A percentile compares a stretch with the other conserved stretches of the same genome.
Conservation (phyloP, 352 stramenopile genomes). For the Ophiocytium majus region DNA sequence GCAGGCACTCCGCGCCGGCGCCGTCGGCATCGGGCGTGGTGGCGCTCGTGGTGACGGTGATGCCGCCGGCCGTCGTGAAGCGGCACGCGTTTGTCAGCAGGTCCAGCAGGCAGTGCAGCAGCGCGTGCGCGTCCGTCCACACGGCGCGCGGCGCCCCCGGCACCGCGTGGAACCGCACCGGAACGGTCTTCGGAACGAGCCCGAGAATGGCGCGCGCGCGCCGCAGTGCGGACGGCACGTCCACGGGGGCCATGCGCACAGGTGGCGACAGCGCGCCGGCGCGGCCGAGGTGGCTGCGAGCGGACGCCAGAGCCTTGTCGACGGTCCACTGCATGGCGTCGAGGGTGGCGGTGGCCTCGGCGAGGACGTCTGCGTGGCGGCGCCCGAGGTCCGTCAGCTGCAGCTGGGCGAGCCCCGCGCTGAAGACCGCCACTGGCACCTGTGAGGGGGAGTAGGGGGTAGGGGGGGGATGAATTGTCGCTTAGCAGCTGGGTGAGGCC, state of each 20-base stretch:
- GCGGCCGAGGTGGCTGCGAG: too few relatives aligned
- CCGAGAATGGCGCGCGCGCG: not conserved
- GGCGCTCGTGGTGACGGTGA: not conserved
- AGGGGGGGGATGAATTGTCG: too few relatives aligned
- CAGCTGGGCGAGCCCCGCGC: not conserved
- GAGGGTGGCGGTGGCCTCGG: not conserved
- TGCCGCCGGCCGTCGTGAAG: not conserved
- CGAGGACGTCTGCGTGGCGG: not conserved
- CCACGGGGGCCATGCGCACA: not conserved
- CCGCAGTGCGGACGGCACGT: not conserved
- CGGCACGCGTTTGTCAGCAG: slow-evolving; percentile 15
- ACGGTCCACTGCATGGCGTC: slow-evolving; percentile 8
- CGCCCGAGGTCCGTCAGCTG: not conserved
- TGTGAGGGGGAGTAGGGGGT: not conserved
- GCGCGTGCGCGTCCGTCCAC: not conserved
- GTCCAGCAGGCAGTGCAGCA: slow-evolving; percentile 14
- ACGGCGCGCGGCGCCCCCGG: not conserved
- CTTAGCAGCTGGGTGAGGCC: too few relatives aligned
- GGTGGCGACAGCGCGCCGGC: not conserved
- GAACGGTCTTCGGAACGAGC: not conserved
- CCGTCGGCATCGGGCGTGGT: not conserved
- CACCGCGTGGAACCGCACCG: not conserved
- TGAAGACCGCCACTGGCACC: not conserved
- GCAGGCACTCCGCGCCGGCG: not conserved
- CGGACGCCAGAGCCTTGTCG: not conserved